Percentiles rank a stretch among this genome's conserved stretches.
phyloP scores from a whole-genome alignment of 1,284 basidiomycete genomes.

The Boletus chippewaensis region DNA sequence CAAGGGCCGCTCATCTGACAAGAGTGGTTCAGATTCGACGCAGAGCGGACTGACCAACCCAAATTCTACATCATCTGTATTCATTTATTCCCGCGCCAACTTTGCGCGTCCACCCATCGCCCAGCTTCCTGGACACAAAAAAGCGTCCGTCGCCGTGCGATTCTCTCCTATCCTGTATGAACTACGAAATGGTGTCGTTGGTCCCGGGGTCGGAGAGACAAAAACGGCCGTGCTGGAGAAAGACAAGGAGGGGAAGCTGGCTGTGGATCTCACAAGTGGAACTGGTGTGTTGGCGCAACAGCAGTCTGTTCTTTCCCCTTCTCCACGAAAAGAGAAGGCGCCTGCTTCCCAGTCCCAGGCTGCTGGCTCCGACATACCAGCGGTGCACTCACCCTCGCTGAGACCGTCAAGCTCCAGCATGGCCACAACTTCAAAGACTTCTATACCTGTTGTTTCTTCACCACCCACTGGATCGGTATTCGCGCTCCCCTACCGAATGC shows the following conservation, averaged over 20 bases:
- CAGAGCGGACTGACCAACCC: constrained; percentile 28
- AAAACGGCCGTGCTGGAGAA: constrained; percentile 56
- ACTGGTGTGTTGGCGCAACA: constrained; percentile 13
- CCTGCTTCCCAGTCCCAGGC: constrained; percentile 34
- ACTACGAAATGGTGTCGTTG: constrained; percentile 56
- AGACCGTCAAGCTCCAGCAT: constrained; percentile 50
- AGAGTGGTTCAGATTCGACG: constrained; percentile 21
- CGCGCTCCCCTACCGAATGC: constrained; percentile 87
- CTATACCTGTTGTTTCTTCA: constrained; percentile 35
- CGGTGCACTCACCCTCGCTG: constrained; percentile 44
- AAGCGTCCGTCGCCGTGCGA: constrained; percentile 86
- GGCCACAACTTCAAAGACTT: constrained; percentile 41
- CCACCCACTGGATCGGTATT: constrained; percentile 58
- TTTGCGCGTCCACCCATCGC: constrained; percentile 89
- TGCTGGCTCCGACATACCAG: constrained; percentile 15
- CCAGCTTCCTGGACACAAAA: constrained; percentile 93
- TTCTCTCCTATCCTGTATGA: constrained; percentile 95
- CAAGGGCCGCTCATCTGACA: constrained; percentile 44
- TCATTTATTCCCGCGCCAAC: constrained; percentile 93
- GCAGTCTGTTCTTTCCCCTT: constrained; percentile 4
- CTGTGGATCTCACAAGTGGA: constrained; percentile 51
- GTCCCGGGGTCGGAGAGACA: constrained; percentile 36
- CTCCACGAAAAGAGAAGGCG: constrained; percentile 27
- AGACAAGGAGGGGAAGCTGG: constrained; percentile 60
- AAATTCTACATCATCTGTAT: constrained; percentile 64